Base-by-base conservation (phyloP, 495 filamentous ascomycete species). In the Xylaria venustula region DNA sequence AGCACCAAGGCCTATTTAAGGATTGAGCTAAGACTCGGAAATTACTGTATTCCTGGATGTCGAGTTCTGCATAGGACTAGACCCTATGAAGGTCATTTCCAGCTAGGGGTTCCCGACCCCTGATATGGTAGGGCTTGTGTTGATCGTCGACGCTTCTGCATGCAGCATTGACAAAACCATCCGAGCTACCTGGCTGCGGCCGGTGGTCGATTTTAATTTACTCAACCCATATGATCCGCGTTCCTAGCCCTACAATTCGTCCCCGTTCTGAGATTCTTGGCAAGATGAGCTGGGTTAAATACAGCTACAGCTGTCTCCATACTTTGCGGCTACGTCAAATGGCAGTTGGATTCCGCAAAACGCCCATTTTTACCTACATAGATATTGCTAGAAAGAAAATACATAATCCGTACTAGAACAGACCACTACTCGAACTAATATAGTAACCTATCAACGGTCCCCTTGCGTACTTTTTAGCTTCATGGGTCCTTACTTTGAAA, bases 71-170 rank as follows among this genome's bases (percentile, higher is more conserved):
- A 40, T 15, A 40, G 37, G 7, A 12, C 37, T 40, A 45, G 26
- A 15, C 23, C 51, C 22, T 54, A 25, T 32, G 20, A 34, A 22
- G 9, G 22, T 54, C n/a, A 44, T 44, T 54, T 40, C 50, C 50
- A 53, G 12, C 34, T 53, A 20, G 41, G 22, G 52, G 22, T 12
- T n/a, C 25, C 26, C 20, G 19, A 28, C 14, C 36, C 28, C 54
- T 37, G 20, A 57, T 26, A 36, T n/a, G 36, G 54, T 7, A 48
- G 41, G 30, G 28, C 7, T 14, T 47, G 11, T 57, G 54, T 46
- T 30, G 54, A 57, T 57, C 54, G 54, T 28, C 45, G 45, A 48
- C 23, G 23, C 42, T 26, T 30, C 42, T 48, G 42, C 54, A 57
- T 57, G 42, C 25, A 25, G 19, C 26, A 40, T 46, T 54, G 15